Percentiles rank a stretch among this genome's conserved stretches.
Conservation (phyloP, 305 asterid genomes). For the Solanum hybrid region DNA sequence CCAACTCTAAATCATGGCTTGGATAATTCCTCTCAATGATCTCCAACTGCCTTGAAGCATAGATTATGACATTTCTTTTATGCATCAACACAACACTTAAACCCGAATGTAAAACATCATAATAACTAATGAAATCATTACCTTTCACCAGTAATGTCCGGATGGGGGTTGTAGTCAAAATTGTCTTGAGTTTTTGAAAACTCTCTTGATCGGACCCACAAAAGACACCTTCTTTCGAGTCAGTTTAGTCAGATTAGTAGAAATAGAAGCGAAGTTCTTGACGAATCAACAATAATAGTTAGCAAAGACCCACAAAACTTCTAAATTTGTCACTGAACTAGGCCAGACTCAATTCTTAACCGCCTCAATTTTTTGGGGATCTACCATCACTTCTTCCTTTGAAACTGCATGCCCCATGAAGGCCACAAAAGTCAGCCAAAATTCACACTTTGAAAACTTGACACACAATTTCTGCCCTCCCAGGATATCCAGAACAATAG, state of each 20-base stretch:
- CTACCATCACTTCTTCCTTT: neutral
- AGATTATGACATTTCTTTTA: neutral
- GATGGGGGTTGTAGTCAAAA: neutral
- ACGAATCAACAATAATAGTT: neutral
- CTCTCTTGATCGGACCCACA: neutral
- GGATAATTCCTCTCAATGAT: neutral
- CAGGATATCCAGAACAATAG: neutral
- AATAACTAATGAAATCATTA: too few relatives aligned
- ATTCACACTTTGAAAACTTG: neutral
- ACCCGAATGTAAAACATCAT: neutral
- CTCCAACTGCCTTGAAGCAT: neutral
- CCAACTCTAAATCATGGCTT: neutral
- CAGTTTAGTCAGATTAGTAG: neutral
- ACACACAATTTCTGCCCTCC: neutral
- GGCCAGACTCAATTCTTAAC: neutral
- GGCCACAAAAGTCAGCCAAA: neutral
- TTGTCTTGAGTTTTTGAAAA: too few relatives aligned
- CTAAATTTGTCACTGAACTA: neutral
- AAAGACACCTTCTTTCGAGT: neutral
- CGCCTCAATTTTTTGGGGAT: neutral
- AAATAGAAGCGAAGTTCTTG: too few relatives aligned
- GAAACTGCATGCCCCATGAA: neutral
- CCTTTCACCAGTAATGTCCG: neutral
- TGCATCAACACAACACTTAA: neutral
- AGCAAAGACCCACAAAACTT: neutral